Base-by-base conservation (phyloP, 768 basidiomycete genomes). In the Mycena latifolia region DNA sequence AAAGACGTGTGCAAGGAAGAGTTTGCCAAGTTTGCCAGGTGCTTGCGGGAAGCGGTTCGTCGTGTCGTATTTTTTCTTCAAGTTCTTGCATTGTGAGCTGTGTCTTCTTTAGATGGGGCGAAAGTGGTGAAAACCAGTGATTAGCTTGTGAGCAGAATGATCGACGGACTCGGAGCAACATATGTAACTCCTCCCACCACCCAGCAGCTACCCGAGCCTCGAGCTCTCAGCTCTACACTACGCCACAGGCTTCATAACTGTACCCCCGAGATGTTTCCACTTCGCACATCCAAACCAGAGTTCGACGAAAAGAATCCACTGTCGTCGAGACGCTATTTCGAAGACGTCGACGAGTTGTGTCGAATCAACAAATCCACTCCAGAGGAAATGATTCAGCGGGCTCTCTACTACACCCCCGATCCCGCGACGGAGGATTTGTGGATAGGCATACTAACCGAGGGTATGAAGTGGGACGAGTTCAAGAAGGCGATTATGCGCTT, bases 1-100 rank as follows among this genome's bases (percentile, higher is more conserved):
- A 92, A 92, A 76, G 93, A 94, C 71, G 86, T 89, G 71, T 99
- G 97, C 80, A 87, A 87, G 55, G 85, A 86, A 2, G 95, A 98
- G 77, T 99, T 98, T 67, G 82, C 82, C 15, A 87, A 87, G 68
- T 99, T 99, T 77, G 91, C 89, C 45, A 82, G 85, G 33, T 99
- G 97, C 76, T 78, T 99, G 33, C 88, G 89, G 48, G 82, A 88
- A 69, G 89, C 90, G 60, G 97, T 98, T 78, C 63, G 89, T 80
- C 47, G n/a, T n/a, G n/a, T n/a, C n/a, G n/a, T n/a, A 15, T 20
- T 31, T 31, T 33, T 39, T 12, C 15, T 20, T 33, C 31, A 29
- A 17, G 41, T 43, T 43, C 25, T 24, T 17, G 33, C 33, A 7
- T 14, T 6, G 14, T 35, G 33, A 14, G 33, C 33, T 35, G 33